These are phyloP conservation scores for Nothophytophthora sp. DNA, from an alignment of 352 stramenopile genomes.

Conservation along the genomic window DNA sequence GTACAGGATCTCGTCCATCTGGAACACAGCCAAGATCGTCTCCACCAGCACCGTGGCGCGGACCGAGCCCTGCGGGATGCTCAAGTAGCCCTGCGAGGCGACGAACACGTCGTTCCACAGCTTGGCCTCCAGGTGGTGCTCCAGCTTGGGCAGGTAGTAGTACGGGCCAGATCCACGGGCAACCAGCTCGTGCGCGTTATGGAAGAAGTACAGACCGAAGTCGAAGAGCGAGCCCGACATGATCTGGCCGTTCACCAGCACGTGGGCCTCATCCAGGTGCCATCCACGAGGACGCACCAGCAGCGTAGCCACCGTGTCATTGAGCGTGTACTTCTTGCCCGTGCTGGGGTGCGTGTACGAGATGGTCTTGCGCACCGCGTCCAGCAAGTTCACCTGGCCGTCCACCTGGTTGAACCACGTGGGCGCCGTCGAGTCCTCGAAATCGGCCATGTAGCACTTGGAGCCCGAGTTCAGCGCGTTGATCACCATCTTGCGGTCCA, in stretches of 20 bases:
- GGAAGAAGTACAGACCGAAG: constrained; percentile 97
- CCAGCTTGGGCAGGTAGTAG: constrained; percentile 97
- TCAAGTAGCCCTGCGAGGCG: constrained; percentile 91
- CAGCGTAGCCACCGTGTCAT: constrained; percentile 84
- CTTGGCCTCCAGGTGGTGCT: constrained; percentile 94
- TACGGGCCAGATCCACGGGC: constrained; percentile 88
- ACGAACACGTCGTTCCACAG: constrained; percentile 98
- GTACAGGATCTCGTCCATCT: constrained; percentile 98
- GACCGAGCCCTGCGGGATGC: constrained; percentile 91
- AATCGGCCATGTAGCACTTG: constrained; percentile 97
- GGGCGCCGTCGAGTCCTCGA: constrained; percentile 94
- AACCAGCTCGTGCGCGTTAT: constrained; percentile 92
- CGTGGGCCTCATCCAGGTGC: constrained; percentile 95
- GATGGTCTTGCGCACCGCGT: constrained; percentile 93
- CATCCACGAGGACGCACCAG: constrained; percentile 93
- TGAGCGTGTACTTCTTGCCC: constrained; percentile 77
- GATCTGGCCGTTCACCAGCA: constrained; percentile 93
- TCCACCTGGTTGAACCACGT: constrained; percentile 95
- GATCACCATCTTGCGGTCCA: constrained; percentile 98
- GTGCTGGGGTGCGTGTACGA: constrained; percentile 68
- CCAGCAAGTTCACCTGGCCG: constrained; percentile 92
- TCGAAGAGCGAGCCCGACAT: constrained; percentile 95
- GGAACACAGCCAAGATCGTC: constrained; percentile 96
- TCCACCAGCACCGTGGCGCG: constrained; percentile 96
- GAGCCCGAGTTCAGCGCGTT: constrained; percentile 96